phyloP scores from a whole-genome alignment of 768 basidiomycete genomes.

The Calocera viscosa region DNA sequence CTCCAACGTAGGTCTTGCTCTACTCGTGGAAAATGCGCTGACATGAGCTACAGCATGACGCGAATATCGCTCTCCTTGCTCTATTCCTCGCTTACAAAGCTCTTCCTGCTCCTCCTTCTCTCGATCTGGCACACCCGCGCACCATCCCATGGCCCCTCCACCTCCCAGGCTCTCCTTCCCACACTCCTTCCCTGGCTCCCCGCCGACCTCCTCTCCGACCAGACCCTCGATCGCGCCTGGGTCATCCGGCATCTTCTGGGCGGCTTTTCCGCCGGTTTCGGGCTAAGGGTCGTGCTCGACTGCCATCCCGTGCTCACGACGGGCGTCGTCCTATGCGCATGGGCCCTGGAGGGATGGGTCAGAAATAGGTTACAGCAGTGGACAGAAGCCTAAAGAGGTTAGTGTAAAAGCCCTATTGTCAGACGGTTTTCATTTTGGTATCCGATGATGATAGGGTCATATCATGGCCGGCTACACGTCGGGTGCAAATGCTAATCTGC shows the following conservation, averaged over 20 bases:
- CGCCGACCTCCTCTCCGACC: slow-evolving; percentile 53
- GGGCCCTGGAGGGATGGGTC: slow-evolving; percentile 54
- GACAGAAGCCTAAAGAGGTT: background rate
- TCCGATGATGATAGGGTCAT: too few species aligned
- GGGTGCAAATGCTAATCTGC: too few species aligned
- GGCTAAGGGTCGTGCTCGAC: slow-evolving; percentile 67
- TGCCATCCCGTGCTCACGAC: slow-evolving; percentile 63
- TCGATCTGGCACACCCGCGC: slow-evolving; percentile 56
- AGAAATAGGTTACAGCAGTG: slow-evolving; percentile 26
- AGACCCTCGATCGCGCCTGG: slow-evolving; percentile 70
- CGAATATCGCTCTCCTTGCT: slow-evolving; percentile 66
- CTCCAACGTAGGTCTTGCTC: background rate
- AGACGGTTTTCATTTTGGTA: too few species aligned
- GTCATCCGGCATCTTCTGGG: slow-evolving; percentile 70
- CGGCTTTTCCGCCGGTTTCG: slow-evolving; percentile 79
- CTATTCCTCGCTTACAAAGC: slow-evolving; percentile 73
- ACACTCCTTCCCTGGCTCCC: slow-evolving; percentile 31
- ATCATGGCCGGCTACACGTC: too few species aligned
- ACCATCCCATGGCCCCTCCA: slow-evolving; percentile 11
- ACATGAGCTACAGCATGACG: slow-evolving; percentile 38
- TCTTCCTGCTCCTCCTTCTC: slow-evolving; percentile 69
- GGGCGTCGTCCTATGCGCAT: slow-evolving; percentile 59
- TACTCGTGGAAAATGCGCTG: background rate
- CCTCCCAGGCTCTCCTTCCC: slow-evolving; percentile 17
- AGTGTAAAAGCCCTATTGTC: too few species aligned